These are phyloP conservation scores for Cantharellus anzutake DNA, from an alignment of 768 basidiomycete genomes.

Conservation along the genomic window DNA sequence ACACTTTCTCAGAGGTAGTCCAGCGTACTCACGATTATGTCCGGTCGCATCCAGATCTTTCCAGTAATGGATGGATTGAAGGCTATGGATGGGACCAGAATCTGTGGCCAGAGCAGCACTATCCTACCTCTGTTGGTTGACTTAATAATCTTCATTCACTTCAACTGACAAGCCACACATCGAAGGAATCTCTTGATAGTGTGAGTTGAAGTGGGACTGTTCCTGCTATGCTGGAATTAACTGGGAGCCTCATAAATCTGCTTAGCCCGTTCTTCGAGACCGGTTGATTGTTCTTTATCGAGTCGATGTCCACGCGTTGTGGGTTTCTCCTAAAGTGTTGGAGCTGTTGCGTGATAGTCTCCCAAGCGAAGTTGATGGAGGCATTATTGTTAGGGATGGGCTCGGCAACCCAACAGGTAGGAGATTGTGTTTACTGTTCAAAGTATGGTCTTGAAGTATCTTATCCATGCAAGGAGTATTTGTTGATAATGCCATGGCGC, in stretches of 20 bases:
- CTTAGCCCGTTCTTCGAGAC: constrained; percentile 28
- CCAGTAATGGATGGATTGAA: constrained; percentile 50
- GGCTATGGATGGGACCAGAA: constrained; percentile 96
- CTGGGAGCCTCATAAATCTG: not conserved
- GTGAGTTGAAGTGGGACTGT: not conserved
- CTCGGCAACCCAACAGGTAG: constrained; percentile 51
- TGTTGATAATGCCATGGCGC: constrained; percentile 71
- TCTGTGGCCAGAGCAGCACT: constrained; percentile 23
- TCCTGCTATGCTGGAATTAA: not conserved
- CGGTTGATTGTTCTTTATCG: constrained; percentile 56
- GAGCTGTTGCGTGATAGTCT: constrained; percentile 29
- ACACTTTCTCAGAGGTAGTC: constrained; percentile 33
- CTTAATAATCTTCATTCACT: not conserved
- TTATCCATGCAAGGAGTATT: constrained; percentile 36
- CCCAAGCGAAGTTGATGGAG: constrained; percentile 49
- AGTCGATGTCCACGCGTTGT: constrained; percentile 70
- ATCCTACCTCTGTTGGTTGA: constrained; percentile 48
- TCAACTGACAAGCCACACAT: not conserved
- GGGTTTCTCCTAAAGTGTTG: constrained; percentile 66
- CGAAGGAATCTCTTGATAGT: not conserved
- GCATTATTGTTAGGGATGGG: constrained; percentile 48
- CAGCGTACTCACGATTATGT: constrained; percentile 41
- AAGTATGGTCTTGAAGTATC: constrained; percentile 2
- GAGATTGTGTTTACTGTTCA: constrained; percentile 10
- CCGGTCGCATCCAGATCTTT: constrained; percentile 33